Conservation (phyloP, 2,329 filamentous ascomycete species). For the Epichloe scottii region DNA sequence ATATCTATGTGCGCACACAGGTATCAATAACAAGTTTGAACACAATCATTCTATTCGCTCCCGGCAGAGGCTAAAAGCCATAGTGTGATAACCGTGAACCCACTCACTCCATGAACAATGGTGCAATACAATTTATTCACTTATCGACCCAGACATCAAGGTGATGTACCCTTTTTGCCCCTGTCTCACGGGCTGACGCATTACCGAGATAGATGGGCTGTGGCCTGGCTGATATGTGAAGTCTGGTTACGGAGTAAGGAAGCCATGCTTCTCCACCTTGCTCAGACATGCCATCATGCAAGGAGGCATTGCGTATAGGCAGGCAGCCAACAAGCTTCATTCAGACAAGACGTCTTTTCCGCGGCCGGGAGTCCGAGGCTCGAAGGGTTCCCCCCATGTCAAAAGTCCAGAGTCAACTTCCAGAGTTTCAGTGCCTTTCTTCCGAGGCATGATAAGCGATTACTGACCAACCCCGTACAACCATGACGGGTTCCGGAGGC, state of each 20-base stretch:
- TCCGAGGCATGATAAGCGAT: too few species aligned
- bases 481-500: neutral
- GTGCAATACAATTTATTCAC: neutral
- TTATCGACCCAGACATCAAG: too few species aligned
- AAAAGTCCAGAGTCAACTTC: neutral
- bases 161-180: neutral
- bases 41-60: neutral
- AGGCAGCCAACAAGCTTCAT: neutral
- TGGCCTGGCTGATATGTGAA: neutral
- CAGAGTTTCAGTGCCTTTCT: too few species aligned
- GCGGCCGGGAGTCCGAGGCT: neutral
- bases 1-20: neutral
- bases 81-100: neutral
- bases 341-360: neutral
- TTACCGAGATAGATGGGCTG: neutral
- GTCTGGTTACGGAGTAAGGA: neutral
- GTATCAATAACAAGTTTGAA: neutral
- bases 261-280: neutral
- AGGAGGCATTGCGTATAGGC: neutral
- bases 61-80: neutral
- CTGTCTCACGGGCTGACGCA: neutral
- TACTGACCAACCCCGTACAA: too few species aligned
- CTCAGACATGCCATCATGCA: conserved; percentile 1
- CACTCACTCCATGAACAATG: neutral
- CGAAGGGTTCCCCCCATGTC: neutral